Evolutionary conservation across 371 early-diverging fungal species (phyloP).

Genomic region (Mucor ambiguus): DNA sequence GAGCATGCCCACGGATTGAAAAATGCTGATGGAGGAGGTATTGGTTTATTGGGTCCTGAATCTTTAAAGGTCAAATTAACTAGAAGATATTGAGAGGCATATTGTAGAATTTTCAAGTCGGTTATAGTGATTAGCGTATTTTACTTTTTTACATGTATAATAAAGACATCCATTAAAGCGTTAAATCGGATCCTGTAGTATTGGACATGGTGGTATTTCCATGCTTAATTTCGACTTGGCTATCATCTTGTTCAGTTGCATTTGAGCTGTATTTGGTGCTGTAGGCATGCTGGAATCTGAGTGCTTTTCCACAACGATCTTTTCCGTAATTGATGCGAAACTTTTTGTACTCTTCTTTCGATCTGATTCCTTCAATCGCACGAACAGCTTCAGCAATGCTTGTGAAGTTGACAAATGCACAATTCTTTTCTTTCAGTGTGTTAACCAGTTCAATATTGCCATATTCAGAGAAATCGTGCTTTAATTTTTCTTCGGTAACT

Average conservation of each 20-base stretch:
- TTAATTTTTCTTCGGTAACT: slow-evolving; percentile 64
- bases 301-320: slow-evolving; percentile 78
- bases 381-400: slow-evolving; percentile 69
- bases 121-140: background rate
- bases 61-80: slow-evolving; percentile 20
- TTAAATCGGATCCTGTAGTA: background rate
- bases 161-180: background rate
- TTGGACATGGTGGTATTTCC: background rate
- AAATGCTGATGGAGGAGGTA: slow-evolving; percentile 27
- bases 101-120: background rate
- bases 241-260: background rate
- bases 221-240: background rate
- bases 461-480: slow-evolving; percentile 70
- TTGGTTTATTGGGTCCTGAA: slow-evolving; percentile 35
- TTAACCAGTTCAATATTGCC: slow-evolving; percentile 83
- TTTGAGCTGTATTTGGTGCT: background rate
- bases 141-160: background rate
- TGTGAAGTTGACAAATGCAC: slow-evolving; percentile 85
- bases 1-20: slow-evolving; percentile 30
- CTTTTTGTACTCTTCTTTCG: slow-evolving; percentile 54
- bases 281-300: background rate
- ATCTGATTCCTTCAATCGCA: slow-evolving; percentile 68
- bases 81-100: slow-evolving; percentile 22
- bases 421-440: slow-evolving; percentile 74
- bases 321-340: slow-evolving; percentile 78